Percentiles rank a stretch among this genome's conserved stretches.
phyloP scores from a whole-genome alignment of 1,139 yeast species.

The Zygosaccharomyces pseudobailii region DNA sequence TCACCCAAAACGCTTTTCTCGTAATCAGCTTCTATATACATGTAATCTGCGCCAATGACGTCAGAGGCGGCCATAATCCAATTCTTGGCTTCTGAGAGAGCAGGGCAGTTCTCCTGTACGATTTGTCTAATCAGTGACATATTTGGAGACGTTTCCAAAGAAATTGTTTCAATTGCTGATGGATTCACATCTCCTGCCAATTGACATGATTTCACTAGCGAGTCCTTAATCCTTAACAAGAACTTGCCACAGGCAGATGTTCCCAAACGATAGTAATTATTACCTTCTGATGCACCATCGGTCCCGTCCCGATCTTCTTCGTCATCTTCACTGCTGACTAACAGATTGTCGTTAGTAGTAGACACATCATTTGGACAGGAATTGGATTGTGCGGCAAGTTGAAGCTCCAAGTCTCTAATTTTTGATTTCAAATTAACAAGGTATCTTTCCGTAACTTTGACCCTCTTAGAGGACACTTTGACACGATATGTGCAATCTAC shows the following conservation, averaged over 20 bases:
- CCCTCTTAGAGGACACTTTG: slow-evolving; percentile 10
- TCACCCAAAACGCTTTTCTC: slow-evolving; percentile 3
- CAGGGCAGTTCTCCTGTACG: slow-evolving; percentile 9
- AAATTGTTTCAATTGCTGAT: slow-evolving; percentile 5
- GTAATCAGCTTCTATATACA: slow-evolving; percentile 14
- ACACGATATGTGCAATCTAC: slow-evolving; percentile 13
- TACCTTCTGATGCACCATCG: neutral
- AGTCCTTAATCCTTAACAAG: slow-evolving; percentile 11
- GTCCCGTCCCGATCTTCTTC: neutral
- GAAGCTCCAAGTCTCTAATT: slow-evolving; percentile 12
- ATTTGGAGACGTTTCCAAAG: slow-evolving; percentile 8
- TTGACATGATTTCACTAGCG: slow-evolving; percentile 8
- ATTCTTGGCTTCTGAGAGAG: slow-evolving; percentile 10
- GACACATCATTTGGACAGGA: neutral
- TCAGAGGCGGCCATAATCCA: slow-evolving; percentile 10
- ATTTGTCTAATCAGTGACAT: slow-evolving; percentile 5
- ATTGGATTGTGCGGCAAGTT: slow-evolving; percentile 3
- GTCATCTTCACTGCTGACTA: neutral
- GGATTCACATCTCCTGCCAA: neutral
- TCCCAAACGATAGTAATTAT: slow-evolving; percentile 9
- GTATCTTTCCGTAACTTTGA: slow-evolving; percentile 17
- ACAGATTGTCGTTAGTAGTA: slow-evolving; percentile 1
- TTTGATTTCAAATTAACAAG: slow-evolving; percentile 12
- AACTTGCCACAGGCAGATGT: slow-evolving; percentile 17
- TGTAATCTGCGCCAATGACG: slow-evolving; percentile 18